Percentiles rank a stretch among this genome's conserved stretches.
phyloP scores from a whole-genome alignment of 345 rosid species.

The Euphorbia tirucalli region DNA sequence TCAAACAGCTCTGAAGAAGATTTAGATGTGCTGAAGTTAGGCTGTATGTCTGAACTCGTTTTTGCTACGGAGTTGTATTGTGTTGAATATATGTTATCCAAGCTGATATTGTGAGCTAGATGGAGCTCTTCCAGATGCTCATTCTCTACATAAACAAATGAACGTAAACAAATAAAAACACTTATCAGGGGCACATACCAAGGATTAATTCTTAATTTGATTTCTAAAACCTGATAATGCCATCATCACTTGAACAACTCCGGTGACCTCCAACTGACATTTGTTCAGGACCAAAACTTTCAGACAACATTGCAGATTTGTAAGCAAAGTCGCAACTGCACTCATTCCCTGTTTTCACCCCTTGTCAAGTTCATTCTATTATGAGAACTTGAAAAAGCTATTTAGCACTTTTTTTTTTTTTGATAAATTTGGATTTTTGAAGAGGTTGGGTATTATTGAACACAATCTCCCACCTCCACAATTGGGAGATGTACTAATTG shows the following conservation, averaged over 20 bases:
- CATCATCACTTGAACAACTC: constrained; percentile 60
- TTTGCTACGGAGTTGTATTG: constrained; percentile 19
- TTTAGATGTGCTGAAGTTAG: constrained; percentile 24
- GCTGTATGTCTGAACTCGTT: constrained; percentile 24
- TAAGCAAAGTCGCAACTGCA: constrained; percentile 59
- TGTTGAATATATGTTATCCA: constrained; percentile 25
- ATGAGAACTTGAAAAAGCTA: neutral
- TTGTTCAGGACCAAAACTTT: constrained; percentile 60
- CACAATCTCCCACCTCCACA: too few species aligned
- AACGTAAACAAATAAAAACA: constrained; percentile 7
- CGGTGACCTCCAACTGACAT: constrained; percentile 71
- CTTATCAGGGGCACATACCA: neutral
- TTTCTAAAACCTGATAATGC: constrained; percentile 62
- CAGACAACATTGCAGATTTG: constrained; percentile 55
- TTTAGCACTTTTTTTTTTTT: too few species aligned
- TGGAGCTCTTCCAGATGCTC: constrained; percentile 68
- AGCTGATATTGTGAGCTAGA: constrained; percentile 53
- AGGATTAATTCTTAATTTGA: constrained; percentile 2
- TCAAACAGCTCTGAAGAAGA: constrained; percentile 14
- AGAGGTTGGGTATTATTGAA: too few species aligned
- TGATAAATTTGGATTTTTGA: too few species aligned
- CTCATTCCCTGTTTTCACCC: constrained; percentile 54
- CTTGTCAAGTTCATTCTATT: constrained; percentile 16
- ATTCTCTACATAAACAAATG: constrained; percentile 47
- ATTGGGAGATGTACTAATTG: too few species aligned